phyloP scores from a whole-genome alignment of 2,329 filamentous ascomycete species.

The Alternaria tenuissima region DNA sequence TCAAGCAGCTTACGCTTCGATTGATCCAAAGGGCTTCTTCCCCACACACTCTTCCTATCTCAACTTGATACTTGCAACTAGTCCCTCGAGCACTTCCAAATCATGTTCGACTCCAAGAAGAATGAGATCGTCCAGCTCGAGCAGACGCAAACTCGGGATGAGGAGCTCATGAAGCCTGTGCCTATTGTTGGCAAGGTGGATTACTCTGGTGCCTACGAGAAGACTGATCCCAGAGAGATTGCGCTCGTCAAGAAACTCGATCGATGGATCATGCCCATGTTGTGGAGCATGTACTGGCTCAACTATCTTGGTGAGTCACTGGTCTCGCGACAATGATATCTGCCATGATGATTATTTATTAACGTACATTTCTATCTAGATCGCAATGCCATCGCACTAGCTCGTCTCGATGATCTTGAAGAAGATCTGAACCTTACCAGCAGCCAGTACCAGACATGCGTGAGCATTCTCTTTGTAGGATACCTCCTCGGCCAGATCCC shows the following conservation, averaged over 20 bases:
- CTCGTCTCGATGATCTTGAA: conserved; percentile 68
- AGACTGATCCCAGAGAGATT: conserved; percentile 47
- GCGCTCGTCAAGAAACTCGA: conserved; percentile 46
- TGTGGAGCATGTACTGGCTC: conserved; percentile 36
- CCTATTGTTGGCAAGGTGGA: conserved; percentile 39
- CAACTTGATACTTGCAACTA: neutral
- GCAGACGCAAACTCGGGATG: conserved; percentile 32
- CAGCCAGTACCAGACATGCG: conserved; percentile 36
- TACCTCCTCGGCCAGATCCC: conserved; percentile 43
- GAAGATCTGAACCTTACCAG: conserved; percentile 57
- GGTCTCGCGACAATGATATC: neutral
- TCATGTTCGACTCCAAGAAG: conserved; percentile 36
- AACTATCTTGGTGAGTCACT: conserved; percentile 15
- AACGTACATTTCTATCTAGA: conserved; percentile 48
- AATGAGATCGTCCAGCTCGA: conserved; percentile 40
- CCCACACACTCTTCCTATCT: conserved; percentile 10
- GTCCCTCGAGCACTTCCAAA: neutral
- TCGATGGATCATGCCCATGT: conserved; percentile 38
- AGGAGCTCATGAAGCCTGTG: conserved; percentile 32
- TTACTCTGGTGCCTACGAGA: conserved; percentile 47
- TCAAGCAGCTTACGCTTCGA: conserved; percentile 31
- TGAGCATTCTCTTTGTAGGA: conserved; percentile 47
- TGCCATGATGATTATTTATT: neutral
- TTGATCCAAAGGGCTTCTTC: conserved; percentile 27
- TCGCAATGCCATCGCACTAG: conserved; percentile 70